Conservation (phyloP, 345 rosid species). For the Dimocarpus longan region DNA sequence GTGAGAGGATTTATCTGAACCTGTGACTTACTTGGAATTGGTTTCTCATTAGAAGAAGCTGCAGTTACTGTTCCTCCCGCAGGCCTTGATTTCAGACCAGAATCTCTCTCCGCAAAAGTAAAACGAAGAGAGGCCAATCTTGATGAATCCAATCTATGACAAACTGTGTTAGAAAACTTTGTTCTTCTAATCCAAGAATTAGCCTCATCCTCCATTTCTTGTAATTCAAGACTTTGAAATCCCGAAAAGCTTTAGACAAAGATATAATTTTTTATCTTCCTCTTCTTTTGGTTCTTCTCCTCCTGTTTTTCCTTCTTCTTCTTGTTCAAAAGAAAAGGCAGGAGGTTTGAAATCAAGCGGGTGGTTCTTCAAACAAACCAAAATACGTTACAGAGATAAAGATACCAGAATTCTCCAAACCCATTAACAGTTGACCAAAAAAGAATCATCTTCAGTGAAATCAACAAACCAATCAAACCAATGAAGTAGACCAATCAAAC, state of each 20-base stretch:
- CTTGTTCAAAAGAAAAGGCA: conserved; percentile 21
- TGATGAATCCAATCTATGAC: conserved; percentile 71
- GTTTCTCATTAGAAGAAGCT: conserved; percentile 31
- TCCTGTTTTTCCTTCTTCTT: conserved; percentile 19
- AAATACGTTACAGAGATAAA: conserved; percentile 26
- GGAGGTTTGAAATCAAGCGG: conserved; percentile 22
- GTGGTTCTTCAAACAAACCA: conserved; percentile 20
- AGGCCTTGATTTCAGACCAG: conserved; percentile 51
- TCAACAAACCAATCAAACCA: conserved; percentile 41
- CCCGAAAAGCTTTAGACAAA: conserved; percentile 22
- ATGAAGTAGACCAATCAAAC: conserved; percentile 27
- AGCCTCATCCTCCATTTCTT: conserved; percentile 69
- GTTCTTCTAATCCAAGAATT: conserved; percentile 91
- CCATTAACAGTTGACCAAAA: conserved; percentile 23
- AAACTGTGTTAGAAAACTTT: conserved; percentile 85
- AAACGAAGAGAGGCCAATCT: conserved; percentile 53
- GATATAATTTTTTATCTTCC: background rate
- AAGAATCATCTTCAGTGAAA: conserved; percentile 21
- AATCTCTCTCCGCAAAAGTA: conserved; percentile 30
- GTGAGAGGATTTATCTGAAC: conserved; percentile 50
- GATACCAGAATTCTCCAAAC: conserved; percentile 19
- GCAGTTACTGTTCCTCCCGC: conserved; percentile 5
- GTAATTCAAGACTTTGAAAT: conserved; percentile 19
- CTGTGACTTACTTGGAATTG: conserved; percentile 33
- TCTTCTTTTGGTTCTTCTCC: conserved; percentile 15